A percentile compares a stretch with the other conserved stretches of the same genome.
Conservation (phyloP, 1,284 basidiomycete species). For the Papiliotrema nemorosa region DNA sequence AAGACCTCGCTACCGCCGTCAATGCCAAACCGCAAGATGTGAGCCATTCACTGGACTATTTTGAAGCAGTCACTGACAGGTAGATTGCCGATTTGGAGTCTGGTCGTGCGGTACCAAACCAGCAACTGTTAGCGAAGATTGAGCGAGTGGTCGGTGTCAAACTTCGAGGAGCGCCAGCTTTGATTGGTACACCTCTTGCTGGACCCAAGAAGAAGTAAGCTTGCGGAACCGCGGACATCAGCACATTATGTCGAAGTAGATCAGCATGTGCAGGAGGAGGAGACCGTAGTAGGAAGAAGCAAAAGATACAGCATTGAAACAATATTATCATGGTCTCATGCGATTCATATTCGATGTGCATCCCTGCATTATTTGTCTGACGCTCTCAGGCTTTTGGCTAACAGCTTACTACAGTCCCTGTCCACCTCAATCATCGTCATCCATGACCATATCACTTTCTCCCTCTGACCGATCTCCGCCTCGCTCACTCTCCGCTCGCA, state of each 20-base stretch:
- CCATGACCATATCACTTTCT: constrained; percentile 35
- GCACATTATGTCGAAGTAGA: no score
- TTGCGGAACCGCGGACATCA: neutral
- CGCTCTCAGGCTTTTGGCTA: no score
- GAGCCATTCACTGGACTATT: constrained; percentile 17
- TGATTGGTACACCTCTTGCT: constrained; percentile 47
- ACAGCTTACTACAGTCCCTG: neutral
- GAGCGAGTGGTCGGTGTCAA: constrained; percentile 88
- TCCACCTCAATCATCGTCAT: constrained; percentile 20
- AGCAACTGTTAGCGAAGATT: constrained; percentile 86
- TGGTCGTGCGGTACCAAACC: constrained; percentile 83
- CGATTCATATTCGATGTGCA: no score
- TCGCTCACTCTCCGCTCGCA: constrained; percentile 47
- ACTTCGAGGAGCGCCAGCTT: constrained; percentile 65
- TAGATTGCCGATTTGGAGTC: constrained; percentile 72
- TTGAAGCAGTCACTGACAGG: neutral
- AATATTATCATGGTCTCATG: no score
- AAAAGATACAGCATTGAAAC: no score
- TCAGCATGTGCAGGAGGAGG: no score
- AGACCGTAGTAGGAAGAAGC: no score
- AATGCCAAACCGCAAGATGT: constrained; percentile 50
- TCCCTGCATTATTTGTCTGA: no score
- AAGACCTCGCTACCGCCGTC: constrained; percentile 75
- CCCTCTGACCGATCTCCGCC: constrained; percentile 19
- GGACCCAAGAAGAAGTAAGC: constrained; percentile 45